These are phyloP conservation scores for Colletotrichum phormii DNA, from an alignment of 2,329 filamentous ascomycete species.

Conservation along the genomic window DNA sequence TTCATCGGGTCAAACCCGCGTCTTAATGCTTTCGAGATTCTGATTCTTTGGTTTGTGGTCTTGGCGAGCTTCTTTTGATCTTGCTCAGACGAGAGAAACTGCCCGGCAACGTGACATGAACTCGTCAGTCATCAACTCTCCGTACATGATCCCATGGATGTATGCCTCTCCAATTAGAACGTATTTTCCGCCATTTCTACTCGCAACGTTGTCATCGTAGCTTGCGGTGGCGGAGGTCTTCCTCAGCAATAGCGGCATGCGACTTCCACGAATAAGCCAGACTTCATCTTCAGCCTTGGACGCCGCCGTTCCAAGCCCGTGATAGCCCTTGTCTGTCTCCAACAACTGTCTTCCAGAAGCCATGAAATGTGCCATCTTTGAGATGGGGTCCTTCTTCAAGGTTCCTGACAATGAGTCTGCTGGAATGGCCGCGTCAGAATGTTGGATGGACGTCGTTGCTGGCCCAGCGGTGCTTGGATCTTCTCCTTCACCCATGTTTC, in stretches of 20 bases:
- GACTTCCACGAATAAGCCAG: slow-evolving; percentile 17
- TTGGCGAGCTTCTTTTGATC: too few species aligned
- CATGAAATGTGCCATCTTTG: slow-evolving; percentile 8
- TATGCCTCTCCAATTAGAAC: slow-evolving; percentile 8
- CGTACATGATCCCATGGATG: slow-evolving; percentile 24
- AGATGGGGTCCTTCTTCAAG: background rate
- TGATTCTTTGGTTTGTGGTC: too few species aligned
- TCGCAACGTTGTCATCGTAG: too few species aligned
- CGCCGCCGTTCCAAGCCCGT: slow-evolving; percentile 1
- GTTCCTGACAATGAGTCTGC: background rate
- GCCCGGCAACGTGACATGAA: background rate
- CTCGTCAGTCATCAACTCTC: background rate
- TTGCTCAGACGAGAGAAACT: background rate
- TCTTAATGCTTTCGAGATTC: too few species aligned
- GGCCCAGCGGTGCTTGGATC: background rate
- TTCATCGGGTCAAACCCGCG: too few species aligned
- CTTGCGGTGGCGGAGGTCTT: background rate
- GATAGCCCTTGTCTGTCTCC: background rate
- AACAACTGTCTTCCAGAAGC: background rate
- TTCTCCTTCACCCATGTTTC: background rate
- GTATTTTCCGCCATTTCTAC: background rate
- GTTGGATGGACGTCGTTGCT: background rate
- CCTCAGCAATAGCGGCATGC: slow-evolving; percentile 17
- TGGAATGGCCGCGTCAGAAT: background rate
- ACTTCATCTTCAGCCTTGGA: slow-evolving; percentile 2